Evolutionary conservation across 1,139 yeast genomes (phyloP).

Genomic region (Protomyces arabidopsidicola): DNA sequence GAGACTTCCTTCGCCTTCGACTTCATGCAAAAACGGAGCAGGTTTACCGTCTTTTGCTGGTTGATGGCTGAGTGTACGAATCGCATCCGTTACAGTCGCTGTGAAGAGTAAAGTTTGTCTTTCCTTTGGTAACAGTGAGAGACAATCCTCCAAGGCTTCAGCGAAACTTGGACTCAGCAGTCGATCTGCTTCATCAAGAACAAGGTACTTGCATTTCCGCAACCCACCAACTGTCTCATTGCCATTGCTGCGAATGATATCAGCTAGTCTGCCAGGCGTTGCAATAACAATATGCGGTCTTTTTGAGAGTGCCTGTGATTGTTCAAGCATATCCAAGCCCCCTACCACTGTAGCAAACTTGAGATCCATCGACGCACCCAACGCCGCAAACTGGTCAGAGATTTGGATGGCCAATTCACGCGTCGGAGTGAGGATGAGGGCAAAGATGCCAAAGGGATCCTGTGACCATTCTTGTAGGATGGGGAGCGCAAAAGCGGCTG

Average conservation of each 20-base stretch:
- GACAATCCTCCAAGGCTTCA: slow-evolving; percentile 64
- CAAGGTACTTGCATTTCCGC: slow-evolving; percentile 69
- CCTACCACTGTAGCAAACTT: slow-evolving; percentile 81
- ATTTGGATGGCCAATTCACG: slow-evolving; percentile 92
- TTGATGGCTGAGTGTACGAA: slow-evolving; percentile 67
- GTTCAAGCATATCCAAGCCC: slow-evolving; percentile 87
- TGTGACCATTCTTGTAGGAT: slow-evolving; percentile 91
- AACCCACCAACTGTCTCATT: slow-evolving; percentile 81
- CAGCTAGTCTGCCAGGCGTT: slow-evolving; percentile 95
- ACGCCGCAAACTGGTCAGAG: slow-evolving; percentile 91
- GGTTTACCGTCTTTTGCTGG: slow-evolving; percentile 59
- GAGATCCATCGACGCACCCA: slow-evolving; percentile 85
- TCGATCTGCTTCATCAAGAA: slow-evolving; percentile 94
- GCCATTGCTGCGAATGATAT: slow-evolving; percentile 81
- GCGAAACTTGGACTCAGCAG: slow-evolving; percentile 79
- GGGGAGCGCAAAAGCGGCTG: slow-evolving; percentile 95
- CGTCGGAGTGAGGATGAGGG: slow-evolving; percentile 86
- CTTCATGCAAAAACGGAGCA: slow-evolving; percentile 73
- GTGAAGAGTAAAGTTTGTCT: slow-evolving; percentile 90
- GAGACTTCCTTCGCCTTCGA: slow-evolving; percentile 39
- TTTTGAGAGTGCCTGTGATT: slow-evolving; percentile 71
- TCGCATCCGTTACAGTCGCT: slow-evolving; percentile 94
- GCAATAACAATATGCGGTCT: slow-evolving; percentile 94
- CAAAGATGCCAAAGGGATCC: slow-evolving; percentile 90
- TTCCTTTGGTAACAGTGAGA: slow-evolving; percentile 62